Evolutionary conservation across 495 filamentous ascomycete genomes (phyloP), one percentile per base, ranked within the genome.

Genomic region (Bacidia gigantensis): DNA sequence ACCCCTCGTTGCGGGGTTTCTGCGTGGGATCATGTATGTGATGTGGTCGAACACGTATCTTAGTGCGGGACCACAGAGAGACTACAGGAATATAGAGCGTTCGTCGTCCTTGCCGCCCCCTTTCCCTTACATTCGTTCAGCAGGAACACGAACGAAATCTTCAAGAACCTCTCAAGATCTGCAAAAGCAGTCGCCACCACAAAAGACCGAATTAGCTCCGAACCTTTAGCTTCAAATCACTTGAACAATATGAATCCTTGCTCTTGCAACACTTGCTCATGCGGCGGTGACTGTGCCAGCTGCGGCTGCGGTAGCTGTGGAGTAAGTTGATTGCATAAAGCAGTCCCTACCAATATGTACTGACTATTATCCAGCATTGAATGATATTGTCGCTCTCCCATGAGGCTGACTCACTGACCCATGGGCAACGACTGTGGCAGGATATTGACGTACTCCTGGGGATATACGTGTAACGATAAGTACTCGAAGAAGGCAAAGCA

Each of bases 281-380:
- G 58, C 24, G 10, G 5, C 3, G 56, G 56, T 2, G 5, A 58
- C 26, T 58, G 56, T 38, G 5, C 47, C 10, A 50, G 42, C n/a
- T 58, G 56, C 44, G 58, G 58, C 21, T 60, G 58, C 43, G 17
- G 23, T 17, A 45, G 49, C 25, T 60, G 58, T 24, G 58, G 56
- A 25, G 58, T 60, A 45, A 29, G 58, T 56, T 11, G 11, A 23
- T 42, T 35, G 47, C 2, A 12, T 12, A 7, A n/a, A 26, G 12
- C n/a, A 0, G 23, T 35, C 29, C 21, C 9, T 2, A 32, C 21
- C 10, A 12, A 35, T n/a, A 26, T 9, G 23, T 14, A n/a, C 3
- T n/a, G 1, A n/a, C 10, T 5, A 45, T 5, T 5, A 17, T 17
- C 7, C 42, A 45, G 42, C 42, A 45, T 17, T 45, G 42, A 45